These are phyloP conservation scores for Lodderomyces jiufengensis DNA, from an alignment of 1,139 yeast species.

Conservation along the genomic window DNA sequence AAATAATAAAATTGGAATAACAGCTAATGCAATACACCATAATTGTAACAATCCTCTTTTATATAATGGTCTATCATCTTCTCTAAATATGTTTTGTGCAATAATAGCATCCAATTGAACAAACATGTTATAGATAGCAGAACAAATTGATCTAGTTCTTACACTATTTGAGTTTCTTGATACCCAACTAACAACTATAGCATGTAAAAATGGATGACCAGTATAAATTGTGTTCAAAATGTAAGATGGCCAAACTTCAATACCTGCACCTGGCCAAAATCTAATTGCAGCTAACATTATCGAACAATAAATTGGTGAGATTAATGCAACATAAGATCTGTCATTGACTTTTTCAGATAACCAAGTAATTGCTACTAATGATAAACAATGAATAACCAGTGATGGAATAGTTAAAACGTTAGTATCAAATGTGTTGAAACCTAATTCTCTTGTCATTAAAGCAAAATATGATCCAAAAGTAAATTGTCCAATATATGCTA, in stretches of 20 bases:
- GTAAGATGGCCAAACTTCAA: constrained; percentile 51
- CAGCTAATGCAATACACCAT: constrained; percentile 15
- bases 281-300: constrained; percentile 41
- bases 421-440: constrained; percentile 52
- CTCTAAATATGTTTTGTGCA: constrained; percentile 51
- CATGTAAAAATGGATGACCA: constrained; percentile 49
- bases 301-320: constrained; percentile 36
- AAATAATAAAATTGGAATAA: constrained; percentile 18
- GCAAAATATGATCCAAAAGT: constrained; percentile 21
- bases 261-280: constrained; percentile 49
- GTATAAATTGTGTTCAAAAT: constrained; percentile 42
- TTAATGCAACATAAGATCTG: constrained; percentile 28
- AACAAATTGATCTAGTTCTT: constrained; percentile 42
- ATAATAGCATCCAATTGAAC: constrained; percentile 55
- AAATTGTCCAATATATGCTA: constrained; percentile 40
- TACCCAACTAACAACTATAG: constrained; percentile 57
- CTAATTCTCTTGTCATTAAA: constrained; percentile 47
- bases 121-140: constrained; percentile 57
- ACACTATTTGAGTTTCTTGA: constrained; percentile 60
- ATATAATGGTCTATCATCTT: constrained; percentile 56
- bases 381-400: constrained; percentile 13
- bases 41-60: constrained; percentile 45
- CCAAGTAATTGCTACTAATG: constrained; percentile 36
- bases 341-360: constrained; percentile 35
- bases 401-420: constrained; percentile 52